phyloP scores from a whole-genome alignment of 179 eudicot genomes.

The Spergularia azorica region DNA sequence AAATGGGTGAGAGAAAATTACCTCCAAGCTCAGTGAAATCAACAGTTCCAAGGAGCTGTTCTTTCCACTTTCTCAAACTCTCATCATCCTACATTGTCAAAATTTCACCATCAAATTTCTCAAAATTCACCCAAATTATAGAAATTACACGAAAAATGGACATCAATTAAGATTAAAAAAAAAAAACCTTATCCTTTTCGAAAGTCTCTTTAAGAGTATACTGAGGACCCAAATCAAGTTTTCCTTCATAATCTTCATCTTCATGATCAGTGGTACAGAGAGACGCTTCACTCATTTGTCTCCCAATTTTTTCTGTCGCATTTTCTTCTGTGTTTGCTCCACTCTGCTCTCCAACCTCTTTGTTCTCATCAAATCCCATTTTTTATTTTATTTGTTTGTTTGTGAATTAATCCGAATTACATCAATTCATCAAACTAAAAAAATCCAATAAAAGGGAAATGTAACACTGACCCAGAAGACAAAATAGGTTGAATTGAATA shows the following conservation, averaged over 20 bases:
- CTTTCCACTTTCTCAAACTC: slow-evolving; percentile 79
- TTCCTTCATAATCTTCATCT: slow-evolving; percentile 50
- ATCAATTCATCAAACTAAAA: not conserved
- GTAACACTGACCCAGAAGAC: slow-evolving; percentile 11
- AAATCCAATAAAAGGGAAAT: not conserved
- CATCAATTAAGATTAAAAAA: not conserved
- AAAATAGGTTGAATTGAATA: not conserved
- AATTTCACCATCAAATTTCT: not conserved
- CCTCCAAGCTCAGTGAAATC: slow-evolving; percentile 62
- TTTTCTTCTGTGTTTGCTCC: slow-evolving; percentile 14
- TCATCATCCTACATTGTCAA: slow-evolving; percentile 63
- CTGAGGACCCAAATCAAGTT: slow-evolving; percentile 68
- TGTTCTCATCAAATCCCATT: slow-evolving; percentile 35
- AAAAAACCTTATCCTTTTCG: slow-evolving; percentile 75
- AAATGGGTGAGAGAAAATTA: slow-evolving; percentile 16
- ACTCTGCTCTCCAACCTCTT: slow-evolving; percentile 33
- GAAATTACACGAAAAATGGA: not conserved
- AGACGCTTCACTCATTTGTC: slow-evolving; percentile 43
- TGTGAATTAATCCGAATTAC: not conserved
- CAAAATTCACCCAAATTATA: not conserved
- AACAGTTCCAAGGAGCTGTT: slow-evolving; percentile 70
- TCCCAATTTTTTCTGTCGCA: slow-evolving; percentile 25
- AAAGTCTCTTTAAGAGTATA: slow-evolving; percentile 61
- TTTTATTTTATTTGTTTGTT: not conserved
- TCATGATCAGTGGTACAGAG: slow-evolving; percentile 41